A percentile compares a stretch with the other conserved stretches of the same genome.
phyloP scores from a whole-genome alignment of 1,284 basidiomycete species.

The Microbotryum saponariae region DNA sequence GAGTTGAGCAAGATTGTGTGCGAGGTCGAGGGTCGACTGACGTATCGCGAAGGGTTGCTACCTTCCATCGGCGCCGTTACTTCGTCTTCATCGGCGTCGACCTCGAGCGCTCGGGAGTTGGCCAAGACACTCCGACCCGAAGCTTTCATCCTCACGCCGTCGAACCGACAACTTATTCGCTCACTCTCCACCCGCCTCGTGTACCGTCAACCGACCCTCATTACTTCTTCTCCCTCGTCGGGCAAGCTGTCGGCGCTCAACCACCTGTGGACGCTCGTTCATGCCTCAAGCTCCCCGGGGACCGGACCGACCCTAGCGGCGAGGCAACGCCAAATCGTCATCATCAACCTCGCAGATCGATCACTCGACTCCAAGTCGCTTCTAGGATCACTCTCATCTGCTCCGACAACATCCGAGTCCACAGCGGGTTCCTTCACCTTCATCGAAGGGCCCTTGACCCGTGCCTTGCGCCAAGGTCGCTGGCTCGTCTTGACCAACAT shows the following conservation, averaged over 20 bases:
- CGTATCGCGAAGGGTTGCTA: conserved; percentile 27
- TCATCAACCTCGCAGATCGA: conserved; percentile 84
- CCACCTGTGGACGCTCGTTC: conserved; percentile 60
- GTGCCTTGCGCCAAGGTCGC: conserved; percentile 79
- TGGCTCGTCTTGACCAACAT: conserved; percentile 95
- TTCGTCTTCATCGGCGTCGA: not conserved
- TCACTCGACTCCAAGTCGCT: conserved; percentile 90
- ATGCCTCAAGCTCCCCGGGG: conserved; percentile 49
- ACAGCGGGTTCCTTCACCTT: conserved; percentile 84
- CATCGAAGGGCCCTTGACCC: conserved; percentile 88
- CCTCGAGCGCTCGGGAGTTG: conserved; percentile 1
- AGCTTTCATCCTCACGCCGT: conserved; percentile 58
- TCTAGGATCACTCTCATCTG: conserved; percentile 88
- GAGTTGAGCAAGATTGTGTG: conserved; percentile 23
- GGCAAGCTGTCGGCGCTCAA: conserved; percentile 80
- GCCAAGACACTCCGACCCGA: conserved; percentile 15
- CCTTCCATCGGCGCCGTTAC: conserved; percentile 11
- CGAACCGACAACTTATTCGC: conserved; percentile 55
- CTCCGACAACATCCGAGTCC: conserved; percentile 51
- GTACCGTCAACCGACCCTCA: conserved; percentile 65
- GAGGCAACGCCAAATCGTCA: conserved; percentile 50
- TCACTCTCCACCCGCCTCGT: conserved; percentile 60
- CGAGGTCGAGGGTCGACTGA: conserved; percentile 14
- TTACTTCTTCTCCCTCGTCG: conserved; percentile 80
- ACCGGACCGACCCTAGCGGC: conserved; percentile 32